phyloP scores from a whole-genome alignment of 1,284 basidiomycete species.

The Leccinum angustisporum region DNA sequence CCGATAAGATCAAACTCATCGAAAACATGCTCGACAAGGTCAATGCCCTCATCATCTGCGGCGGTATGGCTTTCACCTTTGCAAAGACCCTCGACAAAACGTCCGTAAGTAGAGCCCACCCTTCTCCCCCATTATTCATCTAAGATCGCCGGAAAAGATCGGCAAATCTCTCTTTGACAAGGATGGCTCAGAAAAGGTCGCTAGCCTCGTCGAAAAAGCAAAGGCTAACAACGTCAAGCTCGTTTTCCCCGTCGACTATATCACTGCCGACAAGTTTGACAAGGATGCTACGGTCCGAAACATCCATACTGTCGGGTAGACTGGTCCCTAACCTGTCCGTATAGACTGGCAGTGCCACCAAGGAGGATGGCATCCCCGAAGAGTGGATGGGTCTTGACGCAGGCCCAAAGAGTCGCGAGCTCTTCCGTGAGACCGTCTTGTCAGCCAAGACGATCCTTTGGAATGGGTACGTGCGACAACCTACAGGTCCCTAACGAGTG shows the following conservation, averaged over 20 bases:
- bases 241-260: conserved; percentile 93
- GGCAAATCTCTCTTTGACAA: conserved; percentile 94
- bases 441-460: conserved; percentile 97
- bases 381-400: conserved; percentile 95
- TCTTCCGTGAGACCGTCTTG: conserved; percentile 80
- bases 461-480: conserved; percentile 70
- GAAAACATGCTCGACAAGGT: conserved; percentile 99
- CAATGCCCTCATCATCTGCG: conserved; percentile 94
- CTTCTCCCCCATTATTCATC: neutral
- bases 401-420: conserved; percentile 78
- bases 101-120: conserved; percentile 45
- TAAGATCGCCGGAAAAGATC: conserved; percentile 52
- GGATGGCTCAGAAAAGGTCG: conserved; percentile 88
- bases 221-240: conserved; percentile 92
- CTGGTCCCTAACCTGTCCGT: conserved; percentile 12
- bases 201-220: conserved; percentile 86
- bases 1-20: conserved; percentile 98
- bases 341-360: conserved; percentile 76
- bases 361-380: conserved; percentile 86
- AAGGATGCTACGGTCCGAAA: conserved; percentile 79
- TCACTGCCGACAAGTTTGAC: conserved; percentile 94
- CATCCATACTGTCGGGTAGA: neutral
- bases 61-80: conserved; percentile 99
- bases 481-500: neutral
- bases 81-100: conserved; percentile 91